Conservation (phyloP, 2,329 filamentous ascomycete genomes). For the Seiridium unicorne region DNA sequence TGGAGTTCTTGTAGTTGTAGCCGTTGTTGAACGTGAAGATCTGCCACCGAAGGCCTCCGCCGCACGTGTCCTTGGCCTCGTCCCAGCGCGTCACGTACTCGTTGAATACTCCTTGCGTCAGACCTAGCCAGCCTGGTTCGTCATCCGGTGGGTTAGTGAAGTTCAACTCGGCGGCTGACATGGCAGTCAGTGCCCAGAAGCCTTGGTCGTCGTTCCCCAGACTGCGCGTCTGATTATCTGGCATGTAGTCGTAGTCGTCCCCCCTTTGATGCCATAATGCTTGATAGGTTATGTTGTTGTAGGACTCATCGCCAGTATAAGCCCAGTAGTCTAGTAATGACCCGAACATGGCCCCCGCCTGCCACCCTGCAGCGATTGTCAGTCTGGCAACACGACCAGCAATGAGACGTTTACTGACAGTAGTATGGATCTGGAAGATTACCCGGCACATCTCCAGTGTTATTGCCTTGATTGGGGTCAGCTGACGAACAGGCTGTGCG, state of each 20-base stretch:
- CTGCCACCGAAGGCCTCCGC: slow-evolving; percentile 81
- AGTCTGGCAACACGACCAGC: slow-evolving; percentile 6
- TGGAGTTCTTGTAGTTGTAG: slow-evolving; percentile 66
- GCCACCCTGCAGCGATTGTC: slow-evolving; percentile 56
- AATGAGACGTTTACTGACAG: slow-evolving; percentile 45
- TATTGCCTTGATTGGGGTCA: slow-evolving; percentile 40
- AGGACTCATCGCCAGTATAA: slow-evolving; percentile 65
- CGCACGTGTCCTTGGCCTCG: slow-evolving; percentile 48
- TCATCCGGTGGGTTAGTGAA: slow-evolving; percentile 66
- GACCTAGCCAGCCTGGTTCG: slow-evolving; percentile 72
- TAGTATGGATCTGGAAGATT: slow-evolving; percentile 63
- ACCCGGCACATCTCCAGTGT: slow-evolving; percentile 56
- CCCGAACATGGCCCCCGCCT: slow-evolving; percentile 71
- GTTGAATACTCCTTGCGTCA: slow-evolving; percentile 79
- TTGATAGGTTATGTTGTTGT: slow-evolving; percentile 60
- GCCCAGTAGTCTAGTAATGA: slow-evolving; percentile 72
- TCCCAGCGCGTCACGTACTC: slow-evolving; percentile 74
- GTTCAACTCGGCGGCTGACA: slow-evolving; percentile 74
- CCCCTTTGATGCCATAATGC: slow-evolving; percentile 61
- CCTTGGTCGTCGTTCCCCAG: slow-evolving; percentile 75
- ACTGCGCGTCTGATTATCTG: slow-evolving; percentile 58
- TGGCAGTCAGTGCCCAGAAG: slow-evolving; percentile 80
- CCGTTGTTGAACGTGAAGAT: slow-evolving; percentile 77
- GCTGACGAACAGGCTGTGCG: background rate
- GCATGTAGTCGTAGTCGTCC: slow-evolving; percentile 63